A percentile compares a stretch with the other conserved stretches of the same genome.
Evolutionary conservation across 352 stramenopile genomes (phyloP).

Genomic region (Phytophthora macrochlamydospora): DNA sequence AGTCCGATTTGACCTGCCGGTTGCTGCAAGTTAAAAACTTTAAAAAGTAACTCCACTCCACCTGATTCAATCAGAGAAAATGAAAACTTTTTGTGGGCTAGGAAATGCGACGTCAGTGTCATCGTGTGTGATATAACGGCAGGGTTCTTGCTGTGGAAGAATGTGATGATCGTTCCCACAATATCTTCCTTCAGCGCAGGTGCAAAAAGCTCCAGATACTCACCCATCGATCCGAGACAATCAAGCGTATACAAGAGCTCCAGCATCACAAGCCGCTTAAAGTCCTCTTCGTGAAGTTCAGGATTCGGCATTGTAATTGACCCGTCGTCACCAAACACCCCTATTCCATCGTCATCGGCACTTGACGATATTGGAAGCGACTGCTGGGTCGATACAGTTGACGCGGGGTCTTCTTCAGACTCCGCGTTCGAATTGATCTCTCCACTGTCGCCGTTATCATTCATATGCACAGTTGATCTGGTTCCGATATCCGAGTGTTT

Average conservation of each 20-base stretch:
- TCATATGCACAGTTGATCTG: constrained; percentile 19
- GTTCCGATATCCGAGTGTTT: constrained; percentile 48
- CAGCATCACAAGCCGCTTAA: constrained; percentile 81
- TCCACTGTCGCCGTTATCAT: constrained; percentile 14
- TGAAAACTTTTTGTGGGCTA: constrained; percentile 86
- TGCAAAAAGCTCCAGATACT: constrained; percentile 86
- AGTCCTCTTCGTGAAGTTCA: constrained; percentile 74
- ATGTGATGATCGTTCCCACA: constrained; percentile 80
- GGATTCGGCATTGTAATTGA: constrained; percentile 31
- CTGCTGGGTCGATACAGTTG: constrained; percentile 20
- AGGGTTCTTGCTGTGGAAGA: constrained; percentile 84
- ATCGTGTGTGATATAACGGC: constrained; percentile 81
- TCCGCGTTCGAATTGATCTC: constrained; percentile 21
- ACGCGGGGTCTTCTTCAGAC: constrained; percentile 24
- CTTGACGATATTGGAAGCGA: constrained; percentile 20
- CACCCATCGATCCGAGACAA: constrained; percentile 82
- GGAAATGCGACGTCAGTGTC: constrained; percentile 86
- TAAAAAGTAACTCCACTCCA: constrained; percentile 75
- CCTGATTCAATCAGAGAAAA: constrained; percentile 79
- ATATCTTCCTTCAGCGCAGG: constrained; percentile 86
- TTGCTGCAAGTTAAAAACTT: constrained; percentile 62
- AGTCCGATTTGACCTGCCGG: constrained; percentile 58
- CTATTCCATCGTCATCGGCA: constrained; percentile 32
- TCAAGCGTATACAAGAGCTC: constrained; percentile 85
- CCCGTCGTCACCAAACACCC: constrained; percentile 29